Conservation (phyloP, 768 basidiomycete species). For the Kwoniella dendrophila region DNA sequence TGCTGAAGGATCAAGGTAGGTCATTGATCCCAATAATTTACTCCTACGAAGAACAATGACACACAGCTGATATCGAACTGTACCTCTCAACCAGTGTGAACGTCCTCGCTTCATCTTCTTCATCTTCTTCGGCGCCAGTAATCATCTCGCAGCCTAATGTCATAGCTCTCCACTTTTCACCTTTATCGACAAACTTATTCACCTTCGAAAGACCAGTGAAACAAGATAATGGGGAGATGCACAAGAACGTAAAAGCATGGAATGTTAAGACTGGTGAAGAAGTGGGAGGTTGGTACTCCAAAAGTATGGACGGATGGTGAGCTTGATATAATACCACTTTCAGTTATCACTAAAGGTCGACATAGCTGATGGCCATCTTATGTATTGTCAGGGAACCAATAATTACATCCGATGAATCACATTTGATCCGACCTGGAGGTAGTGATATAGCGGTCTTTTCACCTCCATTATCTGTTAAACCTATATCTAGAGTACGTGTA, state of each 20-base stretch:
- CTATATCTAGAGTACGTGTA: slow-evolving; percentile 36
- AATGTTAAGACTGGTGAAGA: slow-evolving; percentile 82
- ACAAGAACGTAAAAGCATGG: slow-evolving; percentile 93
- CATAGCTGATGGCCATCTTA: neutral
- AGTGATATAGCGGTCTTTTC: slow-evolving; percentile 52
- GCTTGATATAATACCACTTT: slow-evolving; percentile 14
- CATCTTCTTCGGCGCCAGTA: slow-evolving; percentile 70
- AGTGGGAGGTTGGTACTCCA: slow-evolving; percentile 82
- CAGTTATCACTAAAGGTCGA: neutral
- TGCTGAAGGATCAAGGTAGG: slow-evolving; percentile 73
- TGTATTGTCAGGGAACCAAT: slow-evolving; percentile 48
- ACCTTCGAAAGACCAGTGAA: slow-evolving; percentile 96
- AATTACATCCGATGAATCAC: slow-evolving; percentile 51
- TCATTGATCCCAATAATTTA: slow-evolving; percentile 26
- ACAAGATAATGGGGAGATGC: slow-evolving; percentile 81
- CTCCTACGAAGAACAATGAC: neutral
- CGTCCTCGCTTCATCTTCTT: slow-evolving; percentile 64
- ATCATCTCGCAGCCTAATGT: slow-evolving; percentile 70
- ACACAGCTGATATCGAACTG: neutral
- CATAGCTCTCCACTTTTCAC: slow-evolving; percentile 86
- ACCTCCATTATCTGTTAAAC: slow-evolving; percentile 55
- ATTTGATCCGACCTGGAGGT: slow-evolving; percentile 43
- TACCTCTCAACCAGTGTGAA: neutral
- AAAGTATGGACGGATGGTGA: slow-evolving; percentile 82
- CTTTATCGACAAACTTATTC: slow-evolving; percentile 86